Conservation (phyloP, 2,329 filamentous ascomycete species). For the Didymellaceae sp. region DNA sequence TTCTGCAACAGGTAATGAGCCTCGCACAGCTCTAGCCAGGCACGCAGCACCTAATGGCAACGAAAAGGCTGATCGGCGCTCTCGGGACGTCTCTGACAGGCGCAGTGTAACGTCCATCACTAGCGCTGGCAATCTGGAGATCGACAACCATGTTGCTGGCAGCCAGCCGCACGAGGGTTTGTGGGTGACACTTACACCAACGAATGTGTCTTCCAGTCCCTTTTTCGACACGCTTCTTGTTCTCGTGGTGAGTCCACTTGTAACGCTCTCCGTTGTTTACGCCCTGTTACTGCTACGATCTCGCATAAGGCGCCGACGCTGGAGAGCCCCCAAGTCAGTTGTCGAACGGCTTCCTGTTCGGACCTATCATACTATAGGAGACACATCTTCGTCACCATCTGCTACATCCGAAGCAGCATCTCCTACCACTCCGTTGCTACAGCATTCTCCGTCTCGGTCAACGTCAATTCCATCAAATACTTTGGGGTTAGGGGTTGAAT, state of each 20-base stretch:
- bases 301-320: slow-evolving; percentile 84
- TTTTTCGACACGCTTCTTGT: slow-evolving; percentile 98
- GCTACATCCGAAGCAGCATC: slow-evolving; percentile 71
- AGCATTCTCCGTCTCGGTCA: slow-evolving; percentile 48
- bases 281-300: slow-evolving; percentile 85
- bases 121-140: slow-evolving; percentile 25
- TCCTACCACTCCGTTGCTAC: slow-evolving; percentile 80
- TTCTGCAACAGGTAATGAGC: slow-evolving; percentile 51
- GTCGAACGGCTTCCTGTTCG: slow-evolving; percentile 94
- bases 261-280: slow-evolving; percentile 93
- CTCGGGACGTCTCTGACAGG: slow-evolving; percentile 28
- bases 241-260: slow-evolving; percentile 89
- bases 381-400: slow-evolving; percentile 58
- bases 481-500: slow-evolving; percentile 69
- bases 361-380: slow-evolving; percentile 87
- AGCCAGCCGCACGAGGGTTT: slow-evolving; percentile 72
- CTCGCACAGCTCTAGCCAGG: neutral
- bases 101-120: slow-evolving; percentile 30
- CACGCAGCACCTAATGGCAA: slow-evolving; percentile 26
- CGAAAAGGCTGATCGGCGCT: slow-evolving; percentile 28
- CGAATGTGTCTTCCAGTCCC: slow-evolving; percentile 83
- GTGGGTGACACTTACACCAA: slow-evolving; percentile 95
- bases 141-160: slow-evolving; percentile 26
- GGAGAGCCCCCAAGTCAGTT: slow-evolving; percentile 96
- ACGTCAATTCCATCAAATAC: slow-evolving; percentile 57